phyloP scores from a whole-genome alignment of 225 moss, liverwort and hornwort species.

The Polytrichum commune region DNA sequence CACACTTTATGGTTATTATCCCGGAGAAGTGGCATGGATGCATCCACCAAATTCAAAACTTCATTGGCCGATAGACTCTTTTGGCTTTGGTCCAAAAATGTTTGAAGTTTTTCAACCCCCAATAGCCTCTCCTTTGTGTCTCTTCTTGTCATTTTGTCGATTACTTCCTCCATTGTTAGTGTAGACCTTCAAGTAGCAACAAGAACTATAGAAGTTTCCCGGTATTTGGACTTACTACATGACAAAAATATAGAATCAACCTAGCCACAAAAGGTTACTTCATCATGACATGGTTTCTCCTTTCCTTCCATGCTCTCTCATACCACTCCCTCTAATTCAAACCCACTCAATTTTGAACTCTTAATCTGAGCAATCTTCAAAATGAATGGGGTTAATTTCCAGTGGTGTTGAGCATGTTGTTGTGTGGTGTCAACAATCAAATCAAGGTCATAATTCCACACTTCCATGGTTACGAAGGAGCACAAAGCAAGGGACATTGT shows the following conservation, averaged over 20 bases:
- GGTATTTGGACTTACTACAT: neutral
- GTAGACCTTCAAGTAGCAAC: neutral
- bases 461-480: too few species aligned
- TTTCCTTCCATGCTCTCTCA: neutral
- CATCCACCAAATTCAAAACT: slow-evolving; percentile 69
- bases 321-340: neutral
- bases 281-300: neutral
- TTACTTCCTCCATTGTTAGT: slow-evolving; percentile 59
- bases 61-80: slow-evolving; percentile 62
- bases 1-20: slow-evolving; percentile 80
- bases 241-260: neutral
- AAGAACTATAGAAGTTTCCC: neutral
- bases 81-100: slow-evolving; percentile 51
- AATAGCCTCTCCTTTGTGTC: slow-evolving; percentile 77
- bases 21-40: slow-evolving; percentile 49
- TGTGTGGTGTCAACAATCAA: too few species aligned
- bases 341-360: too few species aligned
- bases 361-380: too few species aligned
- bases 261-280: neutral
- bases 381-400: too few species aligned
- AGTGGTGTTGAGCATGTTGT: too few species aligned
- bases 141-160: slow-evolving; percentile 48
- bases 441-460: too few species aligned
- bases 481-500: too few species aligned
- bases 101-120: slow-evolving; percentile 58